Conservation (phyloP, 257 asterid genomes). For the Sherardia arvensis region DNA sequence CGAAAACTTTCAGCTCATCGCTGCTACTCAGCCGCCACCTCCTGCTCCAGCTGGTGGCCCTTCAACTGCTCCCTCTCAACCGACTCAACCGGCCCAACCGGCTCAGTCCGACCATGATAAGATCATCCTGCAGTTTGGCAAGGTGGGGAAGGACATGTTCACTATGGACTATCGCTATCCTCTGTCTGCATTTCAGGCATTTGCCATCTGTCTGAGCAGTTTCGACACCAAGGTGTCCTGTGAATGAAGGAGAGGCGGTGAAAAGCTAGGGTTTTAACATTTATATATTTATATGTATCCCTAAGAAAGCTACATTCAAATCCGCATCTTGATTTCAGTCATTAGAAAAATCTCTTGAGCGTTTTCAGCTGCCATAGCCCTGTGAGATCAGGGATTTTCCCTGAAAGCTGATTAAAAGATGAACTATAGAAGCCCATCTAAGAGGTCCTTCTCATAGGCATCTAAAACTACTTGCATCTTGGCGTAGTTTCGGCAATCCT, state of each 20-base stretch:
- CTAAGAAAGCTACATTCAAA: neutral
- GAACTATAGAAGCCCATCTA: too few species aligned
- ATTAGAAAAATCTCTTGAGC: too few species aligned
- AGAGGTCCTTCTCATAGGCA: neutral
- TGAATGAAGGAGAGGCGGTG: conserved; percentile 35
- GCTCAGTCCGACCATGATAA: conserved; percentile 74
- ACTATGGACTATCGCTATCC: conserved; percentile 93
- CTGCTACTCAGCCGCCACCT: conserved; percentile 34
- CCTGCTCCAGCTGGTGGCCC: conserved; percentile 3
- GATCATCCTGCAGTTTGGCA: conserved; percentile 75
- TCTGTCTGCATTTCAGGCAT: conserved; percentile 80
- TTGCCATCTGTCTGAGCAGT: conserved; percentile 89
- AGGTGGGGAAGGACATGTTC: conserved; percentile 84
- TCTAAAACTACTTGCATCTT: neutral
- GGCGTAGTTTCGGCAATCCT: neutral
- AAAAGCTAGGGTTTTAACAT: conserved; percentile 11
- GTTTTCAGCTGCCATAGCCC: too few species aligned
- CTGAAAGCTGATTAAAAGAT: too few species aligned
- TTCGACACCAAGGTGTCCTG: conserved; percentile 92
- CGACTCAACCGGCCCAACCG: too few species aligned
- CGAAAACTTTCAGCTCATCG: conserved; percentile 78
- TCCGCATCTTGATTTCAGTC: conserved; percentile 1
- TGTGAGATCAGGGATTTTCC: too few species aligned
- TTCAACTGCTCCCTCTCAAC: conserved; percentile 23
- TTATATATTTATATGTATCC: neutral